Percentiles rank a stretch among this genome's conserved stretches.
These are phyloP conservation scores for Pythium volutum DNA, from an alignment of 352 stramenopile species.

Conservation along the genomic window DNA sequence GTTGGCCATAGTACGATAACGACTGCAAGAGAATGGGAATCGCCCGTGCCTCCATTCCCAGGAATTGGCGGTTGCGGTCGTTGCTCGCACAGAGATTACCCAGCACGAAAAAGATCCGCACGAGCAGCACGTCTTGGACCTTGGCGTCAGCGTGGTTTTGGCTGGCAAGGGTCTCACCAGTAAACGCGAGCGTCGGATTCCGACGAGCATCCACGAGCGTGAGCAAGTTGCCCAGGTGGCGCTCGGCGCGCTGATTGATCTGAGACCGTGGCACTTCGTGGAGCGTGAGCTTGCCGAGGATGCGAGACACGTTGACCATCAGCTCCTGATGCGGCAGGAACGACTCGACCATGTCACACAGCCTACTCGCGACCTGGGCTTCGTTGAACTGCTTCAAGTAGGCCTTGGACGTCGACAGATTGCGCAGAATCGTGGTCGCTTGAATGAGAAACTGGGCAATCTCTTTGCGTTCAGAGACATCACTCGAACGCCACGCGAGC, in stretches of 20 bases:
- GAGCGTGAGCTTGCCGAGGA: constrained; percentile 80
- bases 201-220: constrained; percentile 38
- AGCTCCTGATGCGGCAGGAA: constrained; percentile 64
- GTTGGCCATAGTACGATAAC: constrained; percentile 40
- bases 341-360: constrained; percentile 43
- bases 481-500: constrained; percentile 37
- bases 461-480: constrained; percentile 36
- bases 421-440: constrained; percentile 59
- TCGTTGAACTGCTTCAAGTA: constrained; percentile 75
- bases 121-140: constrained; percentile 53
- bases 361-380: constrained; percentile 35
- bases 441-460: constrained; percentile 74
- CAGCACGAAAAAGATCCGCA: constrained; percentile 80
- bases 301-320: constrained; percentile 74
- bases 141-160: constrained; percentile 36
- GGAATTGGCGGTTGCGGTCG: constrained; percentile 59
- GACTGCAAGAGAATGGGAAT: constrained; percentile 37
- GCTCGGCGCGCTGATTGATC: constrained; percentile 46
- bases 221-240: constrained; percentile 44
- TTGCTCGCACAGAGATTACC: constrained; percentile 88
- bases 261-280: constrained; percentile 67
- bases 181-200: constrained; percentile 39
- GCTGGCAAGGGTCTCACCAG: neutral
- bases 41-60: constrained; percentile 35
- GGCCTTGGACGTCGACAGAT: constrained; percentile 54